A percentile compares a stretch with the other conserved stretches of the same genome.
Conservation (phyloP, 73 alveolate species). For the Paramecium caudatum region DNA sequence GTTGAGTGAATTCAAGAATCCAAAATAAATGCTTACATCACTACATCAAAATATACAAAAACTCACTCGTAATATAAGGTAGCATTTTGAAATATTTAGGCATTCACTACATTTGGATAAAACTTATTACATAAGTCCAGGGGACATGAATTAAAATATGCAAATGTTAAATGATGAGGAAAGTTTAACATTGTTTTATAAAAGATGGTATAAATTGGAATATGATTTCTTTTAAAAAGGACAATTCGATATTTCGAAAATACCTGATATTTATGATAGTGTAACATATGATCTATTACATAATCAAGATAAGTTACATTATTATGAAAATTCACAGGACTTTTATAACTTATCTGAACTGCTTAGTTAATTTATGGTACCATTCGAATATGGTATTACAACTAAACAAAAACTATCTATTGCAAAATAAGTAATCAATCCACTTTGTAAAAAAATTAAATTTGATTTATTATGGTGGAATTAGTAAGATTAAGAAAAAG, state of each 20-base stretch:
- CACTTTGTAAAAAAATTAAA: slow-evolving; percentile 86
- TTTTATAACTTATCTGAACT: slow-evolving; percentile 80
- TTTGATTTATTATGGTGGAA: slow-evolving; percentile 88
- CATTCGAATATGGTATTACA: slow-evolving; percentile 92
- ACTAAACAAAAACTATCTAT: slow-evolving; percentile 82
- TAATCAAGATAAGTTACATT: slow-evolving; percentile 76
- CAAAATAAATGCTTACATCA: not conserved
- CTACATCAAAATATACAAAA: not conserved
- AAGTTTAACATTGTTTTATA: slow-evolving; percentile 81
- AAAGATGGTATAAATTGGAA: slow-evolving; percentile 90
- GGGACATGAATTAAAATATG: not conserved
- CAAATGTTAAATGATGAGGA: too few relatives aligned
- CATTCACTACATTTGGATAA: not conserved
- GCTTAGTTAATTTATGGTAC: slow-evolving; percentile 87
- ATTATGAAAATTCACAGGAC: slow-evolving; percentile 77
- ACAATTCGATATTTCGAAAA: slow-evolving; percentile 86
- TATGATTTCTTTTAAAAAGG: slow-evolving; percentile 85
- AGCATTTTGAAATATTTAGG: too few relatives aligned
- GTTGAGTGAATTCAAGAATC: not conserved
- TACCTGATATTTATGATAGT: slow-evolving; percentile 93
- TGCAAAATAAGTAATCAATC: slow-evolving; percentile 80
- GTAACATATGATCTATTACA: slow-evolving; percentile 91
- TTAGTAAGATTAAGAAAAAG: slow-evolving; percentile 74
- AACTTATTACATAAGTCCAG: slow-evolving; percentile 68
- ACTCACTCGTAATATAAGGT: slow-evolving; percentile 45